These are phyloP conservation scores for Solanum tacnaense DNA, from an alignment of 257 asterid species.

Conservation along the genomic window DNA sequence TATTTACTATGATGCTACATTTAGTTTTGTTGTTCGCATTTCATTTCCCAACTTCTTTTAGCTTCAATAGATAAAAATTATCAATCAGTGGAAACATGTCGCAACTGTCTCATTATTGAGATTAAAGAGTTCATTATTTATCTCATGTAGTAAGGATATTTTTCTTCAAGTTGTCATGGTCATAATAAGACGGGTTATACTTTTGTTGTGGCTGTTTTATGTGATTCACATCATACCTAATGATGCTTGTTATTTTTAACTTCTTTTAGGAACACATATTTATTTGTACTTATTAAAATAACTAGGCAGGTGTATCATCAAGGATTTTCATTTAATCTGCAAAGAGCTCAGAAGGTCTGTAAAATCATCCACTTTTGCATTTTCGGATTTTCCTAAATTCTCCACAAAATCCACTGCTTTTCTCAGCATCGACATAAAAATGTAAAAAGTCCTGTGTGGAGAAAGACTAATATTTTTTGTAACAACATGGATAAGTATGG, in stretches of 20 bases:
- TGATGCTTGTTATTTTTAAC: neutral
- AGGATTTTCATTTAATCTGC: neutral
- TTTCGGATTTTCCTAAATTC: neutral
- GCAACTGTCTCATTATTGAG: neutral
- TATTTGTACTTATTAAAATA: neutral
- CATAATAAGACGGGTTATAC: neutral
- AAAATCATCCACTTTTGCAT: neutral
- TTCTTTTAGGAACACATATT: neutral
- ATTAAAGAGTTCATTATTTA: neutral
- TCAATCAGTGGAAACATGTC: neutral
- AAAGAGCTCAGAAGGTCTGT: neutral
- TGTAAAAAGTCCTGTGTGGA: neutral
- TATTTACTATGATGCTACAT: neutral
- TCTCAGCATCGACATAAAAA: neutral
- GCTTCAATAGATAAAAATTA: neutral
- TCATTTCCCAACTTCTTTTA: neutral
- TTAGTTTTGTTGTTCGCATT: slow-evolving; percentile 3
- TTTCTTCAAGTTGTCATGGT: neutral
- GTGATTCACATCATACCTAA: neutral
- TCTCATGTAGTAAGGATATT: neutral
- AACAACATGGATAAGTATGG: neutral
- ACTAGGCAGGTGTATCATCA: neutral
- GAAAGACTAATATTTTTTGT: neutral
- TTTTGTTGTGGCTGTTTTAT: neutral
- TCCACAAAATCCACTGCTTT: neutral